phyloP scores from a whole-genome alignment of 176 grass and related monocot species.

The Oryza officinalis region DNA sequence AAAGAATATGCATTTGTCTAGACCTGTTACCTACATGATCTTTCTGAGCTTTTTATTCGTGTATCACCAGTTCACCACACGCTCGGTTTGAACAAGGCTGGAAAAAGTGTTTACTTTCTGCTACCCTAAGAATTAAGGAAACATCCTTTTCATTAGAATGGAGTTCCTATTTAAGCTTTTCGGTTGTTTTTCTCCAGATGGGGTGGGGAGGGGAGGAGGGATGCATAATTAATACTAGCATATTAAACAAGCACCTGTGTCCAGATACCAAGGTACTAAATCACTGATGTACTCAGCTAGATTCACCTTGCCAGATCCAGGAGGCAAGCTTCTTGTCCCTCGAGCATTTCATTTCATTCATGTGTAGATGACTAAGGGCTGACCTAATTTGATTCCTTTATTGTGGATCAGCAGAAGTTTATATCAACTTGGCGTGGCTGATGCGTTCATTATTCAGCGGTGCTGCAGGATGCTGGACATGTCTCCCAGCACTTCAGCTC shows the following conservation, averaged over 20 bases:
- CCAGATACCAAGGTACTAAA: slow-evolving; percentile 25
- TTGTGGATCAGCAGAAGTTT: background rate
- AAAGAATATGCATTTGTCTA: background rate
- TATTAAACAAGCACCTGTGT: slow-evolving; percentile 18
- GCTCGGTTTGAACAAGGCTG: slow-evolving; percentile 41
- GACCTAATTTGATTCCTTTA: slow-evolving; percentile 5
- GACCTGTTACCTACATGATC: background rate
- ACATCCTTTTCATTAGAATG: background rate
- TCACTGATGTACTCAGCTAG: background rate
- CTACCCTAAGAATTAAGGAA: background rate
- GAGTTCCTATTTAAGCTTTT: background rate
- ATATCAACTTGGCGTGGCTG: background rate
- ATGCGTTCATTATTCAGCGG: slow-evolving; percentile 5
- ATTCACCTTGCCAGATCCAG: slow-evolving; percentile 39
- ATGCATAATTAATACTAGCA: slow-evolving; percentile 1
- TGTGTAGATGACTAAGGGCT: background rate
- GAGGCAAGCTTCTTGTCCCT: slow-evolving; percentile 28
- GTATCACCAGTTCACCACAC: slow-evolving; percentile 32
- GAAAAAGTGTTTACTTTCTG: slow-evolving; percentile 30
- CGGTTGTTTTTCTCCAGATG: background rate
- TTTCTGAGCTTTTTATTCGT: slow-evolving; percentile 14
- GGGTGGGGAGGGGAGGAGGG: background rate
- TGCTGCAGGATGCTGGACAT: slow-evolving; percentile 23
- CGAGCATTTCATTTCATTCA: background rate
- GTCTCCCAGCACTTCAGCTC: slow-evolving; percentile 9